These are phyloP conservation scores for Coprinellus micaceus DNA, from an alignment of 768 basidiomycete species.

Conservation along the genomic window DNA sequence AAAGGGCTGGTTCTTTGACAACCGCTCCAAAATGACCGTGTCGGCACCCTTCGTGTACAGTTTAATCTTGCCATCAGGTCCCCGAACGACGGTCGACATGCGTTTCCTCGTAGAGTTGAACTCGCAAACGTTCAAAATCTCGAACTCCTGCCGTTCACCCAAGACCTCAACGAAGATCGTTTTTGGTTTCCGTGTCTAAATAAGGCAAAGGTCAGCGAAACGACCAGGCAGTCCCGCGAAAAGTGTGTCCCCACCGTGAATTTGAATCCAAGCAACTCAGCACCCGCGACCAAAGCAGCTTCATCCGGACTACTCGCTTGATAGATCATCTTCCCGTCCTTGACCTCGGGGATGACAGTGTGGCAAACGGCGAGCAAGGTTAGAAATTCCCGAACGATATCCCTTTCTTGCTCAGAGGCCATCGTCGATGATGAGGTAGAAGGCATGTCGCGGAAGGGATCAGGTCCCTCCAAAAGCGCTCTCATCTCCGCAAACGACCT, in stretches of 20 bases:
- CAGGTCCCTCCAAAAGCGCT: constrained; percentile 46
- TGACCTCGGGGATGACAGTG: constrained; percentile 93
- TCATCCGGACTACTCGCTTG: constrained; percentile 99
- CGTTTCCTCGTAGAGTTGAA: constrained; percentile 98
- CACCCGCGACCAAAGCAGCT: constrained; percentile 91
- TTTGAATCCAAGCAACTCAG: constrained; percentile 86
- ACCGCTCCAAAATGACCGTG: constrained; percentile 91
- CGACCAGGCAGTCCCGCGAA: too few relatives aligned
- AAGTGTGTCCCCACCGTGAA: constrained; percentile 93
- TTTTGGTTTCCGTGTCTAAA: constrained; percentile 89
- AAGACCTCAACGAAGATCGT: constrained; percentile 86
- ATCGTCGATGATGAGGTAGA: constrained; percentile 29
- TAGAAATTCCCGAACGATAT: constrained; percentile 67
- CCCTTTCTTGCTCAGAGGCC: constrained; percentile 39
- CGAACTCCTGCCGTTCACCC: constrained; percentile 72
- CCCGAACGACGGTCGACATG: constrained; percentile 92
- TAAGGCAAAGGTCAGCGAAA: background rate
- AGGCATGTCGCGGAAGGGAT: constrained; percentile 57
- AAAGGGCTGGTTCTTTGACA: constrained; percentile 81
- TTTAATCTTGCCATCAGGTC: constrained; percentile 88
- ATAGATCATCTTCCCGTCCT: constrained; percentile 84
- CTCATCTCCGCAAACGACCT: constrained; percentile 76
- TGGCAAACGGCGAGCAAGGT: constrained; percentile 92
- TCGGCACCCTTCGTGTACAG: constrained; percentile 97
- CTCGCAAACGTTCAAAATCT: constrained; percentile 95